phyloP scores from a whole-genome alignment of 2,329 filamentous ascomycete genomes.

The Diaporthe sp. region DNA sequence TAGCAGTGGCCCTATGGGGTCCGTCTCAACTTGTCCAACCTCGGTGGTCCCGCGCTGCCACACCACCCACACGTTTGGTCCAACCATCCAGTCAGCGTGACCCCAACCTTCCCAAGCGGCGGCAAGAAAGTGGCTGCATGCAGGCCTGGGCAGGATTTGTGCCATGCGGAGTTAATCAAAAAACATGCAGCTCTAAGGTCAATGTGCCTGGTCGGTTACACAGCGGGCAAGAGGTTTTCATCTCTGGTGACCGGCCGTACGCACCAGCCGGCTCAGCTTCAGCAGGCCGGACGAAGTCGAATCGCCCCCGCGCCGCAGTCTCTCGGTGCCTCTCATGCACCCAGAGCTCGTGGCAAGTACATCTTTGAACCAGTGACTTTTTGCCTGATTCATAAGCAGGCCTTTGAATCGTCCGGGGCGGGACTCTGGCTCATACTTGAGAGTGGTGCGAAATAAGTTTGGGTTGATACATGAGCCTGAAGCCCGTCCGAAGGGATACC shows the following conservation, averaged over 20 bases:
- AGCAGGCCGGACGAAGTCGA: not conserved
- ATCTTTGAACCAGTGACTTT: not conserved
- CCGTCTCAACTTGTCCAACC: conserved; percentile 20
- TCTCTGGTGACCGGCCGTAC: conserved; percentile 27
- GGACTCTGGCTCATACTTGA: not conserved
- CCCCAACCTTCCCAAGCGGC: conserved; percentile 13
- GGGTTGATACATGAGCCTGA: not conserved
- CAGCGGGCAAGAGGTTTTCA: conserved; percentile 19
- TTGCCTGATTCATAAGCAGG: not conserved
- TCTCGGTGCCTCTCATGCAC: not conserved
- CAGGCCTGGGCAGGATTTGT: conserved; percentile 28
- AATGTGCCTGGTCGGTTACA: conserved; percentile 31
- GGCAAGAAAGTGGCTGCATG: conserved; percentile 27
- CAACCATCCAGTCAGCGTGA: conserved; percentile 20
- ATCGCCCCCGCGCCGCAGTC: not conserved
- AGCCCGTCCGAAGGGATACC: not conserved
- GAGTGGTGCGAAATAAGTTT: not conserved
- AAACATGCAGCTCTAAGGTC: conserved; percentile 8
- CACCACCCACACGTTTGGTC: conserved; percentile 17
- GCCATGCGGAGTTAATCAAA: conserved; percentile 33
- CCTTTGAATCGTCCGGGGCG: too few species aligned
- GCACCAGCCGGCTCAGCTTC: conserved; percentile 23
- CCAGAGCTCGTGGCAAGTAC: not conserved
- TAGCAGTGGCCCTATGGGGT: conserved; percentile 21
- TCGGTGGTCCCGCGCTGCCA: conserved; percentile 22